Base-by-base conservation (phyloP, 495 filamentous ascomycete species). In the Aspergillus panamensis region DNA sequence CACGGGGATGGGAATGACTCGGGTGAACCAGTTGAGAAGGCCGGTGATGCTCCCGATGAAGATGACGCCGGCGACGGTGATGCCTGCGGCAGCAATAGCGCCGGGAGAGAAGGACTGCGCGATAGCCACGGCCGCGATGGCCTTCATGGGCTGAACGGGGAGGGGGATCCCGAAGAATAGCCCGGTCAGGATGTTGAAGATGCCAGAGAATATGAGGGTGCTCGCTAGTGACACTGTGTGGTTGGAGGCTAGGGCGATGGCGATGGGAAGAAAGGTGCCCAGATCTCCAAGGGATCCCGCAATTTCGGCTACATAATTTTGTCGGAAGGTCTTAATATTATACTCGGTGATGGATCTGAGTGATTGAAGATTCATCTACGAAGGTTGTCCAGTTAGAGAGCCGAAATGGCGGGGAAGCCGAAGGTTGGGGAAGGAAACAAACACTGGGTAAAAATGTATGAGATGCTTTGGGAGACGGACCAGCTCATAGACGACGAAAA, bases 81-180 rank as follows among this genome's bases (percentile, higher is more conserved):
- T 76, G 5, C 93, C 93, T 3, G 91, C 89, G 0, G 89, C 87
- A 19, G 89, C 82, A 49, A 87, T 93, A 58, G 87, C 82, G 53
- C 80, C 82, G 20, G 84, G 73, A 10, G 78, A 80, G 63, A 90
- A 86, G 40, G 72, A 74, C 25, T 80, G 79, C 10, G 87, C 82
- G 48, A 97, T 87, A 13, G 91, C 89, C 0, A 96, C 85, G 0
- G 93, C 87, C 39, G 91, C 92, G 58, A 97, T 92, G 16, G 92
- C 92, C 76, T 95, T 91, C 88, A 94, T 90, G 10, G 90, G 90
- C 70, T 93, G 90, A 0, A 96, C 90, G 0, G 91, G 91, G 0
- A 96, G 68, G 0, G 91, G 91, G 20, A 97, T 85, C 9, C 92
- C 92, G 65, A 96, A 97, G 31, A 85, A 67, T 4, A 86, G 65